A percentile compares a stretch with the other conserved stretches of the same genome.
Evolutionary conservation across 1,284 basidiomycete genomes (phyloP).

Genomic region (Laetiporus sulphureus): DNA sequence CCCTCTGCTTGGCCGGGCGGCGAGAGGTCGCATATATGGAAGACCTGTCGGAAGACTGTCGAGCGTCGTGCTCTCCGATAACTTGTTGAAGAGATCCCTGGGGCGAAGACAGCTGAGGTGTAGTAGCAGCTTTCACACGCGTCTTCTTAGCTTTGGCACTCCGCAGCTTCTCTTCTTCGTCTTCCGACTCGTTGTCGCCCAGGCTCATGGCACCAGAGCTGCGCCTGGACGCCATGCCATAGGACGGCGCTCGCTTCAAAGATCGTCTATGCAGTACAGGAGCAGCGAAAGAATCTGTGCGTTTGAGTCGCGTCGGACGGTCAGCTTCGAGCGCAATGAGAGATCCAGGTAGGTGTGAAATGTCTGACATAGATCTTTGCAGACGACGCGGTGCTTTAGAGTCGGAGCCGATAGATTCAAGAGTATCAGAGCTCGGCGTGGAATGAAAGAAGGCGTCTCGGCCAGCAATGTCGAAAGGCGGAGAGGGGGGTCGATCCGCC

Average conservation of each 20-base stretch:
- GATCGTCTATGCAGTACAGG: slow-evolving; percentile 20
- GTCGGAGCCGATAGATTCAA: slow-evolving; percentile 39
- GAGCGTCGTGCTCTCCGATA: slow-evolving; percentile 13
- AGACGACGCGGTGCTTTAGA: slow-evolving; percentile 29
- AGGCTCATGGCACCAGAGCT: slow-evolving; percentile 29
- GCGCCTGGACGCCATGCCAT: slow-evolving; percentile 26
- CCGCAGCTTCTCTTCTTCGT: slow-evolving; percentile 68
- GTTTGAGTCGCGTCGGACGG: slow-evolving; percentile 24
- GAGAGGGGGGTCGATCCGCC: slow-evolving; percentile 23
- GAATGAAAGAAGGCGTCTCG: slow-evolving; percentile 40
- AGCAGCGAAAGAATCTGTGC: slow-evolving; percentile 26
- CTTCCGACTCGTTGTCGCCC: slow-evolving; percentile 30
- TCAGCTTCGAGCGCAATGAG: slow-evolving; percentile 19
- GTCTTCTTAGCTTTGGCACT: slow-evolving; percentile 56
- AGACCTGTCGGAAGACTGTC: slow-evolving; percentile 13
- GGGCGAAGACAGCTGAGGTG: slow-evolving; percentile 17
- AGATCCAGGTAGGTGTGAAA: slow-evolving; percentile 30
- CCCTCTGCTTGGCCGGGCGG: slow-evolving; percentile 23
- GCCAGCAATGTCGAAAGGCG: slow-evolving; percentile 9
- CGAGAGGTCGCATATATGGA: too few relatives aligned
- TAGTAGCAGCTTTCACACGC: slow-evolving; percentile 37
- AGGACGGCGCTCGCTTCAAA: slow-evolving; percentile 36
- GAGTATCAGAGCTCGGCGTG: slow-evolving; percentile 60
- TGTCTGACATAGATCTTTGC: slow-evolving; percentile 28
- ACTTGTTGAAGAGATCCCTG: slow-evolving; percentile 9